Percentiles rank a stretch among this genome's conserved stretches.
phyloP scores from a whole-genome alignment of 805 yeast species.

The Wickerhamiella qilinensis region DNA sequence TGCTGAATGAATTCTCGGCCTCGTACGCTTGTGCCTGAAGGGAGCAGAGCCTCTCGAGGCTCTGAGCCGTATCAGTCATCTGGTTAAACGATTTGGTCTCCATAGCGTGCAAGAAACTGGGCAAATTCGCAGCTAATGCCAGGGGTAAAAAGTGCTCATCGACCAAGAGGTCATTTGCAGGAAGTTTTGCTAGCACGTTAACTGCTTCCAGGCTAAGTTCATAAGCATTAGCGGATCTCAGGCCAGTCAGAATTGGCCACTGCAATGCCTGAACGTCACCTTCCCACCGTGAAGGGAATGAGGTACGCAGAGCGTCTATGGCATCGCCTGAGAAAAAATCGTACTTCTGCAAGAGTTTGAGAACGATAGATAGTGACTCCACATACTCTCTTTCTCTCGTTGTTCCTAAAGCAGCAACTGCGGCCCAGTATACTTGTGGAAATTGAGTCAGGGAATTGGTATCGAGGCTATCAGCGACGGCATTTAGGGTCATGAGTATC shows the following conservation, averaged over 20 bases:
- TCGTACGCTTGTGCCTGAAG: background rate
- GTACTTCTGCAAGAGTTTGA: constrained; percentile 72
- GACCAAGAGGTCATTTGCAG: constrained; percentile 64
- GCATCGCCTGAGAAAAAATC: constrained; percentile 76
- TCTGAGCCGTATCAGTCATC: constrained; percentile 31
- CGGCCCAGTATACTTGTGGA: constrained; percentile 92
- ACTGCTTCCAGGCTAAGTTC: constrained; percentile 61
- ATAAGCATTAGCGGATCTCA: constrained; percentile 66
- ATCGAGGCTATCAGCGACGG: constrained; percentile 73
- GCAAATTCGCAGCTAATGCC: constrained; percentile 63
- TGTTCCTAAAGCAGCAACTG: constrained; percentile 80
- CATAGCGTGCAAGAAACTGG: constrained; percentile 70
- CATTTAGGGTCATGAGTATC: constrained; percentile 87
- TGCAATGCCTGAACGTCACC: constrained; percentile 85
- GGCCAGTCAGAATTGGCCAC: constrained; percentile 60
- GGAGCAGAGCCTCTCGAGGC: background rate
- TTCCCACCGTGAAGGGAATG: constrained; percentile 93
- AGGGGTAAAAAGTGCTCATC: constrained; percentile 52
- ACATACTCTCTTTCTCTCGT: constrained; percentile 86
- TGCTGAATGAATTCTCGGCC: background rate
- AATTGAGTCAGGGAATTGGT: constrained; percentile 64
- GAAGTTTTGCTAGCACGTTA: constrained; percentile 49
- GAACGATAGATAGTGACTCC: constrained; percentile 67
- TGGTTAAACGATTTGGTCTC: constrained; percentile 26
- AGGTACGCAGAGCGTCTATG: constrained; percentile 62